Evolutionary conservation across 306 rosid genomes (phyloP), one percentile per base, ranked within the genome.

Genomic region (Arachis hypogaea): DNA sequence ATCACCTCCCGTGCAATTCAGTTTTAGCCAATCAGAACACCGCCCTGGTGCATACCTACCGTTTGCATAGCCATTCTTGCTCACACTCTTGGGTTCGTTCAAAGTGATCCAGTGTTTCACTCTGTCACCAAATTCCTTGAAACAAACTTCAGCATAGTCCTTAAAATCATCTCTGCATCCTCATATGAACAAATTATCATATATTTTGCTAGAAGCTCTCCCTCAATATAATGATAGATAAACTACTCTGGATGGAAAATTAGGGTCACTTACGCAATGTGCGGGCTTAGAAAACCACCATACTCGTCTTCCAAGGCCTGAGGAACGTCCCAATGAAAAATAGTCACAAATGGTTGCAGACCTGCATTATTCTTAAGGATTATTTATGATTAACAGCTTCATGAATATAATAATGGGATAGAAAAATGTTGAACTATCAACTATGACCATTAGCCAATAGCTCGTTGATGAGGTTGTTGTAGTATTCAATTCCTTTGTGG

Each of bases 51-150:
- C 87, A 9, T 59, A 81, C 7, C 50, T 18, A 5, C 93, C 96
- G 1, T 0, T 7, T 51, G 81, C 87, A 54, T 88, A 90, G 46
- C 87, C 96, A 12, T 67, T 59, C 30, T 6, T 42, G 30, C 85
- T 69, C 46, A 40, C 82, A 18, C 65, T 77, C 52, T 69, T 50
- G 6, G 96, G 96, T 86, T 88, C 91, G 68, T 90, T 90, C 64
- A 86, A 56, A 8, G 96, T 90, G 36, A 77, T 88, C 96, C 96
- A 90, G 22, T 81, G 78, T 79, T 86, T 90, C 59, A 90, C 91
- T 10, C 89, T 78, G 46, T 90, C 87, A 7, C 96, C 91, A 66
- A 88, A 90, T 73, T 84, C 83, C 63, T 84, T 83, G 63, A 81
- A 88, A 73, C 96, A 90, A 7, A 90, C 66, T 22, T 90, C 93